phyloP scores from a whole-genome alignment of 768 basidiomycete genomes.

The Mycena pura region DNA sequence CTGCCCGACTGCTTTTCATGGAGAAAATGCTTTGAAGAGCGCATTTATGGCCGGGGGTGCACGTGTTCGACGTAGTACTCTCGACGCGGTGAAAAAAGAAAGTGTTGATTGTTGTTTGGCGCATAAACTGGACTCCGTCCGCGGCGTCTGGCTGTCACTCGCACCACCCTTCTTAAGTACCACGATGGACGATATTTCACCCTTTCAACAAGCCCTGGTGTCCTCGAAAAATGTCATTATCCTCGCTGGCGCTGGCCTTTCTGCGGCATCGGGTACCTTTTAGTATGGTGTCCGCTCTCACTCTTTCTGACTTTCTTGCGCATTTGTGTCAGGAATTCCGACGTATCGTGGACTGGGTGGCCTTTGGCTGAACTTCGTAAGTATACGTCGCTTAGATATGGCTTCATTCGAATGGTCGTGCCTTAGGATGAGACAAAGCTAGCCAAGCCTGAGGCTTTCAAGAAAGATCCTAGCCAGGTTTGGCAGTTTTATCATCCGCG shows the following conservation, averaged over 20 bases:
- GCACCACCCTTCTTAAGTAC: background rate
- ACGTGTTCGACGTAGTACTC: too few species aligned
- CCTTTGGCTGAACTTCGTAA: conserved; percentile 29
- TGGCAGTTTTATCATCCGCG: conserved; percentile 51
- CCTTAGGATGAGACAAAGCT: conserved; percentile 34
- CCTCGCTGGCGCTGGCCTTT: conserved; percentile 30
- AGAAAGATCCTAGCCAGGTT: conserved; percentile 36
- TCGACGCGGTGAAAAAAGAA: too few species aligned
- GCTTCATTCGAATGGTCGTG: background rate
- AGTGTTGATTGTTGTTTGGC: too few species aligned
- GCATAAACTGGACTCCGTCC: too few species aligned
- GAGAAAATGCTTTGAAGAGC: too few species aligned
- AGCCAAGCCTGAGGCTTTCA: conserved; percentile 42
- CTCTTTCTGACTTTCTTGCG: background rate
- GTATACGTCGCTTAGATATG: background rate
- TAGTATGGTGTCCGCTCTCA: too few species aligned
- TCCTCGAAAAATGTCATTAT: conserved; percentile 28
- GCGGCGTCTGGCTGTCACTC: too few species aligned
- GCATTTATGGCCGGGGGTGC: too few species aligned
- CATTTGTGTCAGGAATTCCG: conserved; percentile 29
- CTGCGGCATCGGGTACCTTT: conserved; percentile 31
- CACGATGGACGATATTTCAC: background rate
- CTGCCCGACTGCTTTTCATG: too few species aligned
- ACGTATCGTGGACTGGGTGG: conserved; percentile 34
- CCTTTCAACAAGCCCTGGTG: conserved; percentile 11